Evolutionary conservation across 2,329 filamentous ascomycete genomes (phyloP).

Genomic region (Tetracladium maxilliforme): DNA sequence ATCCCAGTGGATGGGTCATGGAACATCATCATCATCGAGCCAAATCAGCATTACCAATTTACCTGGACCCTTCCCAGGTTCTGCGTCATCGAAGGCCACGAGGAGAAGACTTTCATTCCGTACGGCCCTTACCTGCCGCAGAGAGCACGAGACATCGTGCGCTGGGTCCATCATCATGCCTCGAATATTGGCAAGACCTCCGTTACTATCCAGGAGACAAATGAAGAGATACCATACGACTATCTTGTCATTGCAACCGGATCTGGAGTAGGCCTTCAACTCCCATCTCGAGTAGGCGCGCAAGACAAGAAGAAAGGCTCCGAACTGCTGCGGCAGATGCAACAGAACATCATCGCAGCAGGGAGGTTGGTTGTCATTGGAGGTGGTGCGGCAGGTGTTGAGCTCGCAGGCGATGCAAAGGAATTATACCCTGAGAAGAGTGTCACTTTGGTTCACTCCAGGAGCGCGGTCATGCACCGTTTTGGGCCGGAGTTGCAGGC

Average conservation of each 20-base stretch:
- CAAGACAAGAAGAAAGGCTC: slow-evolving; percentile 14
- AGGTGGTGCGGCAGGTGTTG: slow-evolving; percentile 31
- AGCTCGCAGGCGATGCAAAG: slow-evolving; percentile 32
- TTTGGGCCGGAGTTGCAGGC: slow-evolving; percentile 17
- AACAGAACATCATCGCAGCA: slow-evolving; percentile 12
- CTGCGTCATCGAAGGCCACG: slow-evolving; percentile 23
- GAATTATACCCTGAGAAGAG: slow-evolving; percentile 26
- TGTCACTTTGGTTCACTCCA: slow-evolving; percentile 31
- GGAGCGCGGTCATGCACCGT: slow-evolving; percentile 20
- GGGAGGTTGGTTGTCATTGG: slow-evolving; percentile 20
- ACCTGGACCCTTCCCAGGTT: slow-evolving; percentile 32
- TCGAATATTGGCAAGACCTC: slow-evolving; percentile 14
- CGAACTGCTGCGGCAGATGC: slow-evolving; percentile 14
- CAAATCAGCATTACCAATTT: slow-evolving; percentile 34
- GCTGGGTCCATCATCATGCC: slow-evolving; percentile 13
- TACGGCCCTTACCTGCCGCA: slow-evolving; percentile 19
- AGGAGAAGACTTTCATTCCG: slow-evolving; percentile 32
- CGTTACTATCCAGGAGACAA: slow-evolving; percentile 16
- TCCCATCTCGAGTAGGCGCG: slow-evolving; percentile 16
- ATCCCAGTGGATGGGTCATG: too few relatives aligned
- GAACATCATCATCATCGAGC: too few relatives aligned
- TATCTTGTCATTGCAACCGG: slow-evolving; percentile 29
- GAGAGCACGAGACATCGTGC: slow-evolving; percentile 15
- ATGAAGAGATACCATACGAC: slow-evolving; percentile 19
- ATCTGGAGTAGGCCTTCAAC: slow-evolving; percentile 10